Evolutionary conservation across 148 eudicot genomes (phyloP).

Genomic region (Polygonum maritimum): DNA sequence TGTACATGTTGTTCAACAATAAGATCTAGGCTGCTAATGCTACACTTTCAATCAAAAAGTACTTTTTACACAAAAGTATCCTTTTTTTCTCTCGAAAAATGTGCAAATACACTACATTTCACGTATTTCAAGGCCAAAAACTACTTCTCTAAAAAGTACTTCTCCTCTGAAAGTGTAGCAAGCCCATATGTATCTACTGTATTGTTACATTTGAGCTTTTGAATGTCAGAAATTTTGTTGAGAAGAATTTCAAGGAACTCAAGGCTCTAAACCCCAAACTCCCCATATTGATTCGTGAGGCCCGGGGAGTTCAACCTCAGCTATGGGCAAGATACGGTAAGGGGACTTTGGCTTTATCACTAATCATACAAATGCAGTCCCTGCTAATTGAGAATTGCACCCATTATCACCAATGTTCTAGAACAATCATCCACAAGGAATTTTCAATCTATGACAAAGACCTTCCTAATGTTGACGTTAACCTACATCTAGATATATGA

Average conservation of each 20-base stretch:
- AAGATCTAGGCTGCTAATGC: no score
- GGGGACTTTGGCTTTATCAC: background rate
- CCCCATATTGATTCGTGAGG: conserved; percentile 90
- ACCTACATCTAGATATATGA: background rate
- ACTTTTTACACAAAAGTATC: no score
- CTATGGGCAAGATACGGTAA: conserved; percentile 96
- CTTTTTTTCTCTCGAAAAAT: no score
- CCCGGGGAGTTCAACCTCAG: conserved; percentile 79
- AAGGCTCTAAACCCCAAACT: conserved; percentile 79
- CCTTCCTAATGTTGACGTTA: no score
- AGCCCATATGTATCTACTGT: background rate
- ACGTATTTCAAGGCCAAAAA: no score
- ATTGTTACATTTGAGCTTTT: conserved; percentile 1
- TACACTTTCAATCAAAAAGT: no score
- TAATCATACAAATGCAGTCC: no score
- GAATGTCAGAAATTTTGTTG: conserved; percentile 53
- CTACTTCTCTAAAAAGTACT: no score
- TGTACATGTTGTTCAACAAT: no score
- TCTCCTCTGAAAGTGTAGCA: no score
- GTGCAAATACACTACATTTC: no score
- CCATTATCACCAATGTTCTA: background rate
- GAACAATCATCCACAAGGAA: background rate
- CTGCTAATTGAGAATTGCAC: no score
- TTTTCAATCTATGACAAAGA: background rate
- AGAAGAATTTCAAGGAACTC: conserved; percentile 82